Conservation (phyloP, 2,329 filamentous ascomycete species). For the Alternaria sp. region DNA sequence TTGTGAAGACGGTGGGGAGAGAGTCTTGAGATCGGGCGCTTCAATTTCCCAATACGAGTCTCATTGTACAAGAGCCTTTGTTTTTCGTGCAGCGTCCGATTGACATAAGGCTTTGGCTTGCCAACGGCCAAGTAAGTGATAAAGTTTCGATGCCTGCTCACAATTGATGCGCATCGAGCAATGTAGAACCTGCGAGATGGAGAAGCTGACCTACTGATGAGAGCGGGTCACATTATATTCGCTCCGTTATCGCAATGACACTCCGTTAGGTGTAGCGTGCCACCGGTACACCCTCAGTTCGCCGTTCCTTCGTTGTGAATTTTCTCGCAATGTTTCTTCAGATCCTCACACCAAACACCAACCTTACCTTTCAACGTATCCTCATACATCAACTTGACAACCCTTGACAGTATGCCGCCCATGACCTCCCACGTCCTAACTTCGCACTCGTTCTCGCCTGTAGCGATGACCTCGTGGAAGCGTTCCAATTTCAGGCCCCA, state of each 20-base stretch:
- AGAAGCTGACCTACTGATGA: background rate
- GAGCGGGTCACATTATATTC: background rate
- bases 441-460: slow-evolving; percentile 27
- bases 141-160: background rate
- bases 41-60: background rate
- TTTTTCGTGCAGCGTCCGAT: background rate
- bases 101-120: too few relatives aligned
- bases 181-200: background rate
- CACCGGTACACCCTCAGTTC: background rate
- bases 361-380: slow-evolving; percentile 30
- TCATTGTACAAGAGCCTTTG: background rate
- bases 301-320: background rate
- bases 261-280: too few relatives aligned
- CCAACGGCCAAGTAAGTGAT: background rate
- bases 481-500: slow-evolving; percentile 24
- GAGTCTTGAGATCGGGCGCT: background rate
- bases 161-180: background rate
- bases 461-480: slow-evolving; percentile 34
- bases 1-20: background rate
- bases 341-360: slow-evolving; percentile 28
- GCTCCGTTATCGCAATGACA: too few relatives aligned
- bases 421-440: slow-evolving; percentile 35
- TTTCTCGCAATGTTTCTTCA: slow-evolving; percentile 31
- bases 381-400: slow-evolving; percentile 29
- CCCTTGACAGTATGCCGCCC: slow-evolving; percentile 28